A percentile compares a stretch with the other conserved stretches of the same genome.
phyloP scores from a whole-genome alignment of 768 basidiomycete species.

The Boletus sensibilis region DNA sequence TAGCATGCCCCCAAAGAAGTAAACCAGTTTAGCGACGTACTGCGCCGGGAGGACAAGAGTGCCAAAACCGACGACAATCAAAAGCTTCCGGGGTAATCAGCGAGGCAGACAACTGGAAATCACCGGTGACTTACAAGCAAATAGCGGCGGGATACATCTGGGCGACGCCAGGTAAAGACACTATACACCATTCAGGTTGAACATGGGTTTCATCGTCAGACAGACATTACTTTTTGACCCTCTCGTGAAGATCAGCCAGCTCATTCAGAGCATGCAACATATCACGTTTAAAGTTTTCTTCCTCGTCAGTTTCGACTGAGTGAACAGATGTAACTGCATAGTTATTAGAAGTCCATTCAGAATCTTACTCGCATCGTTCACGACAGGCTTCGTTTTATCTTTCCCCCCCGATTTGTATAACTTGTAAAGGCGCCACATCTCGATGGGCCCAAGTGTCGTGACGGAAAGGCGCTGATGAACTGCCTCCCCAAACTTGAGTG shows the following conservation, averaged over 20 bases:
- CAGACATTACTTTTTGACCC: slow-evolving; percentile 54
- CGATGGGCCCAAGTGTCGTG: slow-evolving; percentile 48
- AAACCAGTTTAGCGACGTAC: slow-evolving; percentile 48
- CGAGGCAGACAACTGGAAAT: background rate
- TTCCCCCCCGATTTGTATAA: slow-evolving; percentile 41
- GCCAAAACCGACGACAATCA: slow-evolving; percentile 39
- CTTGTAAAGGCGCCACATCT: slow-evolving; percentile 53
- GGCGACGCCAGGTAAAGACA: slow-evolving; percentile 66
- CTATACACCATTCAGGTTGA: slow-evolving; percentile 33
- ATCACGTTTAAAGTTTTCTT: slow-evolving; percentile 43
- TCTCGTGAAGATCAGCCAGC: slow-evolving; percentile 61
- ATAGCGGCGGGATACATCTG: slow-evolving; percentile 49
- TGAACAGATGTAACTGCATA: background rate
- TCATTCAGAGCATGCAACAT: slow-evolving; percentile 43
- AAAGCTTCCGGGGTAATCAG: slow-evolving; percentile 30
- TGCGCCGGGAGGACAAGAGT: slow-evolving; percentile 47
- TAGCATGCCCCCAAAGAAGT: slow-evolving; percentile 45
- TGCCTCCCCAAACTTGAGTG: slow-evolving; percentile 52
- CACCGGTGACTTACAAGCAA: slow-evolving; percentile 38
- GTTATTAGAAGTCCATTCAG: background rate
- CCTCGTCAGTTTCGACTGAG: slow-evolving; percentile 19
- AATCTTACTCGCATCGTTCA: slow-evolving; percentile 8
- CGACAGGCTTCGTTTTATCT: slow-evolving; percentile 30
- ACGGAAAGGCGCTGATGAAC: slow-evolving; percentile 46
- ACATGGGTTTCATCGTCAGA: background rate